Base-by-base conservation (phyloP, 441 rosid genomes). In the Populus hybrid region DNA sequence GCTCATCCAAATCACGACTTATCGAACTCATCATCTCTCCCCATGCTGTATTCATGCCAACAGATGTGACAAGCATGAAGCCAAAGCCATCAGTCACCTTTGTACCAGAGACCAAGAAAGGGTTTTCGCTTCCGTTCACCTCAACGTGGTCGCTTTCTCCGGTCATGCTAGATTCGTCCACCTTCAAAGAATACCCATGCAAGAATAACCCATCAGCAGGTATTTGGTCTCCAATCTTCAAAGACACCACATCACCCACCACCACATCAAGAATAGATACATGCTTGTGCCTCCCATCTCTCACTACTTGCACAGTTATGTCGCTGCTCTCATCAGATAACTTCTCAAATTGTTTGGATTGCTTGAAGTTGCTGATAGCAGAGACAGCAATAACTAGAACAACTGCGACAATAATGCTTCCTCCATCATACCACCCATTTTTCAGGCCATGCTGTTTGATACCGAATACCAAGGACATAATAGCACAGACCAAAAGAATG, bases 351-450 rank as follows among this genome's bases (percentile, higher is more conserved):
- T 89, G 88, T 38, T 32, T 75, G 8, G 81, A 81, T 71, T 85
- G 89, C 71, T 77, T 86, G 70, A 72, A 85, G 77, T 89, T 84
- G 73, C 84, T 86, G 2, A 84, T 65, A 1, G 88, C 84, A 14
- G 89, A 86, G 61, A 84, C 81, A 1, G 35, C 63, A 35, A 84
- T 78, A 1, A 85, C 92, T 0, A 89, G 72, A 30, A 88, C 3
- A 61, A 89, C 70, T 26, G 88, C 86, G 6, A 88, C 61, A 46
- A 81, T 77, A 24, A 89, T 88, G 71, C 88, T 88, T 0, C 86
- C 90, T 3, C 90, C 92, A 67, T 88, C 88, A 38, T 84, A 85
- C 88, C 89, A 88, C 3, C 92, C 92, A 6, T 86, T 85, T 50
- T 81, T 76, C 8, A 26, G 36, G 35, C 90, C 88, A 30, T 86